phyloP scores from a whole-genome alignment of 768 basidiomycete genomes.

The Naganishia randhawae region DNA sequence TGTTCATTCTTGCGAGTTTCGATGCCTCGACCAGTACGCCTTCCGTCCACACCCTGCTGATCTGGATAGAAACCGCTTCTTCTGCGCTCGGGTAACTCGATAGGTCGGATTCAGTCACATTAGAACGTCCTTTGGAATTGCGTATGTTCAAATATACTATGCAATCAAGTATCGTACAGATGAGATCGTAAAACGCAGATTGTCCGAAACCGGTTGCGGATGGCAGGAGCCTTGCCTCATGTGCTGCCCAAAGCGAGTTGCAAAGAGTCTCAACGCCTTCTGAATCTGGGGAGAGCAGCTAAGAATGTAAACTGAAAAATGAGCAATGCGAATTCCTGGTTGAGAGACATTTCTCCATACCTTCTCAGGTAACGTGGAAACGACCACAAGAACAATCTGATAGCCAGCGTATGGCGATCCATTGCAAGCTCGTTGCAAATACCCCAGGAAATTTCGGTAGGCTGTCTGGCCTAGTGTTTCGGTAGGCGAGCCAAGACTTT shows the following conservation, averaged over 20 bases:
- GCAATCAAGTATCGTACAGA: slow-evolving; percentile 68
- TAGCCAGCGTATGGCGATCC: slow-evolving; percentile 53
- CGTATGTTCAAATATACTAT: slow-evolving; percentile 56
- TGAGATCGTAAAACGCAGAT: slow-evolving; percentile 60
- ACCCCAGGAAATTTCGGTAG: slow-evolving; percentile 71
- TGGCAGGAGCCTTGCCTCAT: slow-evolving; percentile 65
- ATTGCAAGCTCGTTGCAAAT: slow-evolving; percentile 54
- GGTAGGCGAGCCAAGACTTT: slow-evolving; percentile 14
- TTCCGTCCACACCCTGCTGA: slow-evolving; percentile 38
- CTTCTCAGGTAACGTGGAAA: slow-evolving; percentile 72
- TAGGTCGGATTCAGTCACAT: not conserved
- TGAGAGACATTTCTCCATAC: slow-evolving; percentile 50
- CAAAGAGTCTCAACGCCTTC: slow-evolving; percentile 59
- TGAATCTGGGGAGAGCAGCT: slow-evolving; percentile 45
- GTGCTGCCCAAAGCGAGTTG: slow-evolving; percentile 74
- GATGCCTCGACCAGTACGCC: slow-evolving; percentile 35
- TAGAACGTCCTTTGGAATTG: not conserved
- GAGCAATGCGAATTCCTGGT: not conserved
- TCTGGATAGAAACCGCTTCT: not conserved
- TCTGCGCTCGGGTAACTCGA: not conserved
- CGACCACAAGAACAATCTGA: slow-evolving; percentile 70
- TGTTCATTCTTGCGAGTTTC: slow-evolving; percentile 19
- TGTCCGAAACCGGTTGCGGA: slow-evolving; percentile 48
- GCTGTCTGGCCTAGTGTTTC: slow-evolving; percentile 52
- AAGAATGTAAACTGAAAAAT: not conserved